Evolutionary conservation across 2,329 filamentous ascomycete genomes (phyloP), one percentile per base, ranked within the genome.

Genomic region (Keithomyces neogunnii): DNA sequence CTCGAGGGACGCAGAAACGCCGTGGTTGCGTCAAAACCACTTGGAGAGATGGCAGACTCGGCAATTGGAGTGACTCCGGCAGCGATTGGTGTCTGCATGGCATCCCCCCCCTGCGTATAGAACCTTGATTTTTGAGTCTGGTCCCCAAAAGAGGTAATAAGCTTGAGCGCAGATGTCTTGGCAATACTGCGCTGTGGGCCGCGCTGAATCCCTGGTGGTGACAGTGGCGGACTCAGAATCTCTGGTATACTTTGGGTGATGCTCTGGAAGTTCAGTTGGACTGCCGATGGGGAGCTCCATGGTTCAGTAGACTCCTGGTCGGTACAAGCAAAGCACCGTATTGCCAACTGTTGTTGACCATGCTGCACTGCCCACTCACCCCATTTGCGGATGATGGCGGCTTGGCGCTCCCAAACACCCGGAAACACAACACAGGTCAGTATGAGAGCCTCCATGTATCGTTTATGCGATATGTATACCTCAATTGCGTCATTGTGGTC

Each of bases 401-500:
- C 85, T 66, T 96, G 90, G 33, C 92, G 82, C 61, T 93, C 87
- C 93, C 93, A 99, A 54, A 96, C 91, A 1, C 78, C 73, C 1
- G 92, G 90, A 60, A 86, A 89, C 30, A 86, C 80, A 10, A 96
- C 75, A 61, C 89, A 95, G 1, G 90, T 88, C 57, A 99, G 77
- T 11, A 99, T 80, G 33, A 97, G 77, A 2, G 93, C 92, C 69
- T 99, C 93, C 85, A 99, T 88, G 65, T 86, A 95, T 61, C 85
- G 85, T 66, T 86, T 89, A 57, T 93, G 89, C 9, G 91, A 96
- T 33, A 96, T 82, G 61, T 99, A 99, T 32, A 96, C 86, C 67
- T 99, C 93, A 53, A 99, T 91, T 1, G 93, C 93, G 65, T 99
- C 92, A 57, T 95, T 92, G 59, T 88, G 77, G 63, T 97, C 92